Conservation (phyloP, 148 eudicot species). For the Gaultheria prostrata region DNA sequence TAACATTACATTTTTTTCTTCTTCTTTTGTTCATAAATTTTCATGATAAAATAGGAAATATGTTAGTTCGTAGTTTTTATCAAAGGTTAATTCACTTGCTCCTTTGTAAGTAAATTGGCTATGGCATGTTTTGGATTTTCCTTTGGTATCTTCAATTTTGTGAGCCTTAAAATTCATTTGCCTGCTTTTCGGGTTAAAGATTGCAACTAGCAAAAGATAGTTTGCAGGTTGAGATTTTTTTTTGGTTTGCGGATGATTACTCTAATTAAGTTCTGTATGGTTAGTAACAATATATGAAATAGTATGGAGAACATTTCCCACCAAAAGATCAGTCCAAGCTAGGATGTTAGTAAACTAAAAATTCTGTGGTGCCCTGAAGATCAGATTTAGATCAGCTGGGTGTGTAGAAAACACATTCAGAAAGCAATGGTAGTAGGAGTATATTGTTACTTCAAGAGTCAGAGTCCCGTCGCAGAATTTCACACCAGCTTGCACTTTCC, state of each 20-base stretch:
- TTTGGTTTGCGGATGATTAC: neutral
- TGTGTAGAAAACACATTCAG: neutral
- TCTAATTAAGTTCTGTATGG: neutral
- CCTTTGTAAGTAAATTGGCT: neutral
- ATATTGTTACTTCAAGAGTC: neutral
- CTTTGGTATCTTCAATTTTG: neutral
- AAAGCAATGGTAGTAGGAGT: neutral
- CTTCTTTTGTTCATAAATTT: neutral
- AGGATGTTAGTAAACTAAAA: neutral
- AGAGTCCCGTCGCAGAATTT: neutral
- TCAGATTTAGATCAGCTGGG: neutral
- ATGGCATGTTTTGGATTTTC: constrained; percentile 5
- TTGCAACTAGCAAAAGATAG: neutral
- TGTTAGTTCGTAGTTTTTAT: neutral
- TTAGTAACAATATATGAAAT: neutral
- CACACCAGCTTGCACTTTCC: neutral
- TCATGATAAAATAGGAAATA: neutral
- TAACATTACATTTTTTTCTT: neutral
- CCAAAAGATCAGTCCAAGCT: too few relatives aligned
- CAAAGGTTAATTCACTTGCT: neutral
- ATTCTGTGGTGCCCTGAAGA: neutral
- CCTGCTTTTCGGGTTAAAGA: neutral
- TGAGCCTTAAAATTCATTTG: neutral
- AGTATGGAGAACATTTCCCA: too few relatives aligned
- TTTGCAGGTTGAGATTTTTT: neutral